Conservation (phyloP, 2,329 filamentous ascomycete species). For the Arthrobotrys musiformis region DNA sequence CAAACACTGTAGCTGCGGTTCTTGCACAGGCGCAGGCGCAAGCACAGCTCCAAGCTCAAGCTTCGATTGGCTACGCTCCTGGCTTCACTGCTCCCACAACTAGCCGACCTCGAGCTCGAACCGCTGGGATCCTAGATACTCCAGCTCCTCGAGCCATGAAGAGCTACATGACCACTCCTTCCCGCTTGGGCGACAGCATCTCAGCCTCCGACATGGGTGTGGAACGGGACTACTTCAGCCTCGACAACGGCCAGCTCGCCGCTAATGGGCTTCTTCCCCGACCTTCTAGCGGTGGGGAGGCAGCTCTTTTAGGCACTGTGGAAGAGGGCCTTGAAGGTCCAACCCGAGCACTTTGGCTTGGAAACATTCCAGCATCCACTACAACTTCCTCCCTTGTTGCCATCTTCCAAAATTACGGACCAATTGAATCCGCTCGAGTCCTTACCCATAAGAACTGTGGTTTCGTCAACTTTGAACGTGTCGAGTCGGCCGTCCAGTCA, state of each 20-base stretch:
- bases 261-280: conserved; percentile 82
- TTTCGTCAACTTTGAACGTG: conserved; percentile 94
- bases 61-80: conserved; percentile 68
- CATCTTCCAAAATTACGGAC: conserved; percentile 93
- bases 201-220: conserved; percentile 79
- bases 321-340: conserved; percentile 83
- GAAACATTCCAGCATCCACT: conserved; percentile 95
- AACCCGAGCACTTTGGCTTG: conserved; percentile 94
- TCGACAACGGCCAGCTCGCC: conserved; percentile 75
- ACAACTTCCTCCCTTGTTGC: conserved; percentile 93
- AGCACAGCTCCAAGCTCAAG: conserved; percentile 66
- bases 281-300: conserved; percentile 73
- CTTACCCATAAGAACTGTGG: conserved; percentile 99
- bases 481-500: conserved; percentile 90
- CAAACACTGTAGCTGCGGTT: conserved; percentile 68
- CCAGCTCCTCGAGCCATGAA: conserved; percentile 74
- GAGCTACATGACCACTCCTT: conserved; percentile 79
- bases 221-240: conserved; percentile 58
- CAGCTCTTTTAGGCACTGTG: conserved; percentile 74
- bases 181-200: conserved; percentile 79
- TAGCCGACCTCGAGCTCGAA: conserved; percentile 86
- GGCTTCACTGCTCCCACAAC: conserved; percentile 78
- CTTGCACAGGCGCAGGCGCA: conserved; percentile 72
- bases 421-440: conserved; percentile 89
- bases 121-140: conserved; percentile 88